Percentiles rank a stretch among this genome's conserved stretches.
phyloP scores from a whole-genome alignment of 208 protist genomes.

The Trypanosoma theileri region DNA sequence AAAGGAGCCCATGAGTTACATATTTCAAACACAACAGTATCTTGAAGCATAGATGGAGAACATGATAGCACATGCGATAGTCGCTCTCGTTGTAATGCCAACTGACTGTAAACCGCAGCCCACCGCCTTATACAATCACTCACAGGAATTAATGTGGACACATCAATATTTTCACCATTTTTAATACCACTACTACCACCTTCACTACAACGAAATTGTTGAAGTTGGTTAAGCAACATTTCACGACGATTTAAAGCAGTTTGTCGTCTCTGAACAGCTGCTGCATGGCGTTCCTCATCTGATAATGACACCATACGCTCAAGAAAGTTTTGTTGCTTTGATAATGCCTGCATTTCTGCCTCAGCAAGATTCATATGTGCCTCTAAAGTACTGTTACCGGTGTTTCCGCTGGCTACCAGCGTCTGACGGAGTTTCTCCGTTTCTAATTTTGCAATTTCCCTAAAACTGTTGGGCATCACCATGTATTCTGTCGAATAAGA shows the following conservation, averaged over 20 bases:
- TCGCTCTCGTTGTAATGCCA: slow-evolving; percentile 17
- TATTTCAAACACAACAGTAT: background rate
- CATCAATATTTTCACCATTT: background rate
- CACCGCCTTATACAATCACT: slow-evolving; percentile 3
- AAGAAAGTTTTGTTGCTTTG: slow-evolving; percentile 12
- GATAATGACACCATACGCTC: slow-evolving; percentile 4
- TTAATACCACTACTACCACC: background rate
- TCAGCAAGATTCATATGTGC: slow-evolving; percentile 23
- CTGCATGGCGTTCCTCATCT: slow-evolving; percentile 8
- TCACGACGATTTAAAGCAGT: slow-evolving; percentile 16
- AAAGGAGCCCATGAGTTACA: slow-evolving; percentile 69
- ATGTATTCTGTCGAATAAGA: background rate
- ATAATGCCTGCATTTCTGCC: slow-evolving; percentile 20
- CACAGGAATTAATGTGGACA: too few relatives aligned
- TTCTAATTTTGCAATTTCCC: slow-evolving; percentile 8
- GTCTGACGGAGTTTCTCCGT: background rate
- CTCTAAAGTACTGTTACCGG: background rate
- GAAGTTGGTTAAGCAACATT: slow-evolving; percentile 10
- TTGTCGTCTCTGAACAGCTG: slow-evolving; percentile 1
- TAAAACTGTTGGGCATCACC: slow-evolving; percentile 10
- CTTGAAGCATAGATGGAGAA: background rate
- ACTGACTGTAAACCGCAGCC: slow-evolving; percentile 14
- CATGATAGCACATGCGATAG: slow-evolving; percentile 19
- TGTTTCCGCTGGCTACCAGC: background rate
- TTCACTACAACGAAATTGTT: slow-evolving; percentile 1